Evolutionary conservation across 2,329 filamentous ascomycete genomes (phyloP).

Genomic region (Penicillium aurantiogriseum): DNA sequence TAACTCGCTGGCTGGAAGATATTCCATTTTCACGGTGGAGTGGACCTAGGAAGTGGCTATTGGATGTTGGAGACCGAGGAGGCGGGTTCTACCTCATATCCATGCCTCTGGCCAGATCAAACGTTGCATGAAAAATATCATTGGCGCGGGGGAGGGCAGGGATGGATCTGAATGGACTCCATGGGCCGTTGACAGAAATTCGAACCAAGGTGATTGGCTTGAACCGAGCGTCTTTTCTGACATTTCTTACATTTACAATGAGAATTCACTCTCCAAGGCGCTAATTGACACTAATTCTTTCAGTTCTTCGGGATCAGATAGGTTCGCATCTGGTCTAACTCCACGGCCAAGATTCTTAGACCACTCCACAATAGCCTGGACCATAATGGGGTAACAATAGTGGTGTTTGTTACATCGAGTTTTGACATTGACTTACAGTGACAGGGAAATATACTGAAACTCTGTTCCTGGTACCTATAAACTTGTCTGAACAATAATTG

Average conservation of each 20-base stretch:
- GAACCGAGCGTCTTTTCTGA: conserved; percentile 1
- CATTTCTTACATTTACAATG: conserved; percentile 1
- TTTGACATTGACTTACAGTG: not conserved
- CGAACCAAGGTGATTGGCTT: conserved; percentile 10
- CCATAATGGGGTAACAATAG: conserved; percentile 8
- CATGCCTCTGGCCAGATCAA: not conserved
- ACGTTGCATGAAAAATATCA: not conserved
- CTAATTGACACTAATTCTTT: not conserved
- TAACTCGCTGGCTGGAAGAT: conserved; percentile 6
- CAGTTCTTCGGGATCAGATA: not conserved
- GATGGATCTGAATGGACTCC: conserved; percentile 1
- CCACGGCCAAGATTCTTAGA: conserved; percentile 9
- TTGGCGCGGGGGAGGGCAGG: conserved; percentile 9
- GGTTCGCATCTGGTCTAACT: conserved; percentile 3
- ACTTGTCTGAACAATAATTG: not conserved
- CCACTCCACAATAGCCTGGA: conserved; percentile 15
- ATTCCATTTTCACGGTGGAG: conserved; percentile 5
- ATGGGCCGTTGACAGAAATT: conserved; percentile 10
- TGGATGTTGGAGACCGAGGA: not conserved
- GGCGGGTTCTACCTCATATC: conserved; percentile 1
- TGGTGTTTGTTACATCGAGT: not conserved
- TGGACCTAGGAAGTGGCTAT: not conserved
- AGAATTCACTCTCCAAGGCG: not conserved
- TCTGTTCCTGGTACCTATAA: not conserved
- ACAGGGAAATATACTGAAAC: not conserved